Base-by-base conservation (phyloP, 345 rosid genomes). In the Corchorus olitorius region DNA sequence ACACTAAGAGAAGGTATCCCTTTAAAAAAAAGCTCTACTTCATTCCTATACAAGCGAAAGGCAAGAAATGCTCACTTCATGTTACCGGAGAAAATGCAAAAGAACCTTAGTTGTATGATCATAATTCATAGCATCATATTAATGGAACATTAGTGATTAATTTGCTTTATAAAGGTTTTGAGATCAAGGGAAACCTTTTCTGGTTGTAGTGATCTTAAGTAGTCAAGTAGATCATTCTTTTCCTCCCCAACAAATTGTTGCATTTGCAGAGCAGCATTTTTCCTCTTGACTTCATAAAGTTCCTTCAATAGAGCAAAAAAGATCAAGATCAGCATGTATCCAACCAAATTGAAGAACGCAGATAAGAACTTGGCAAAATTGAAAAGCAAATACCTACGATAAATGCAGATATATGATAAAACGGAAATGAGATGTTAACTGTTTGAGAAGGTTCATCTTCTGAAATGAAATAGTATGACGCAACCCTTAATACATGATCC, bases 201-300 rank as follows among this genome's bases (percentile, higher is more conserved):
- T 45, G 99, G 99, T 81, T 90, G 90, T 69, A 95, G 78, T 6
- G 98, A 95, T 83, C 99, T 87, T 83, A 95, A 85, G 83, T 93
- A 95, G 86, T 95, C 99, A 79, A 95, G 83, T 77, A 93, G 81
- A 88, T 95, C 99, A 79, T 95, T 95, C 89, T 90, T 92, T 88
- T 95, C 99, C 89, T 95, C 99, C 0, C 99, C 97, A 65, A 95
- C 99, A 84, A 95, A 93, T 78, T 92, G 99, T 78, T 93, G 99
- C 99, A 95, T 93, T 78, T 93, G 99, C 81, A 95, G 92, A 75
- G 99, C 99, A 73, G 92, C 93, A 72, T 84, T 95, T 85, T 89
- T 92, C 81, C 97, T 89, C 85, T 89, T 86, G 77, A 87, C 86
- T 79, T 95, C 97, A 82, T 83, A 84, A 33, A 95, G 89, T 83